Evolutionary conservation across 345 rosid genomes (phyloP), one percentile per base, ranked within the genome.

Genomic region (Linum trigynum): DNA sequence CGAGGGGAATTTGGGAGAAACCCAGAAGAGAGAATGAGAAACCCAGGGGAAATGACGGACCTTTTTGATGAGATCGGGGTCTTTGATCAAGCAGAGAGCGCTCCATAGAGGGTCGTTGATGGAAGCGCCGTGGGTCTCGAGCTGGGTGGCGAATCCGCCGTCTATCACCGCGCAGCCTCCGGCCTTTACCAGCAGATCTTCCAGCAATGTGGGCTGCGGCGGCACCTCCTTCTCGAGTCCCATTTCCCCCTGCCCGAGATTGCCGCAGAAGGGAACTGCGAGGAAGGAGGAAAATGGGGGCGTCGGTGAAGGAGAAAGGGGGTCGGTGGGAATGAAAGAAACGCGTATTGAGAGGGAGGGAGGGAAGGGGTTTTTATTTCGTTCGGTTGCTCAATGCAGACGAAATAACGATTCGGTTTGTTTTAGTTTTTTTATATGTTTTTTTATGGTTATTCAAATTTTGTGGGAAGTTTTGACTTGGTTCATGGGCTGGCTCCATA

Each of bases 81-180:
- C 82, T 67, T 76, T 84, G 80, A 92, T 87, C 74, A 89, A 77
- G 74, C 85, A 87, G 36, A 92, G 81, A 37, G 98, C 95, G 76
- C 98, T 89, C 96, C 98, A 92, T 41, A 92, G 79, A 67, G 95
- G 88, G 77, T 92, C 96, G 67, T 85, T 87, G 57, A 92, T 89
- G 72, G 82, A 72, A 45, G 95, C 95, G 35, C 98, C 96, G 39
- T 87, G 95, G 15, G 14, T 77, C 78, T 92, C 98, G 3, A 92
- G 91, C 85, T 89, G 98, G 8, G 96, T 89, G 9, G 98, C 95
- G 63, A 92, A 87, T 39, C 98, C 98, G 36, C 98, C 96, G 81
- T 89, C 98, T 58, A 92, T 69, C 60, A 92, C 95, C 32, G 89
- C 96, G 67, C 96, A 92, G 7, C 98, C 98, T 5, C 98, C 92